Evolutionary conservation across 495 filamentous ascomycete genomes (phyloP), one percentile per base, ranked within the genome.

Genomic region (Neurospora sp.): DNA sequence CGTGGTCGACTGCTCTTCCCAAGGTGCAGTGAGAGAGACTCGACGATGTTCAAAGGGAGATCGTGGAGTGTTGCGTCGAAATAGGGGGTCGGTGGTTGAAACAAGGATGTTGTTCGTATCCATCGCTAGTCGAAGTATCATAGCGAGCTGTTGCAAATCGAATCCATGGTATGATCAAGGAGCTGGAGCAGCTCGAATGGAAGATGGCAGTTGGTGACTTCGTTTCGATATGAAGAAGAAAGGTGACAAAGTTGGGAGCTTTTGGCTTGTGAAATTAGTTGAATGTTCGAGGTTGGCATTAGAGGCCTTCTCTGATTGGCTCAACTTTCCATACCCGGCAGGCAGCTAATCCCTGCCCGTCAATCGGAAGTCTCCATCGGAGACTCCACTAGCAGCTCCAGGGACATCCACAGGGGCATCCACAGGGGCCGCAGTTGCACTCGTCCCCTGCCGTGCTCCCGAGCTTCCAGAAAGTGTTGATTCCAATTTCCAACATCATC

Each of bases 1-100:
- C 86, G 12, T 87, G 85, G 86, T 77, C 80, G 5, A 82, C 82
- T 1, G 79, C 83, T 1, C 74, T 83, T 4, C 85, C 84, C 9
- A 78, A 80, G 73, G 70, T 73, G 40, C 27, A 35, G 14, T 18
- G 27, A 62, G 12, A 1, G 18, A 31, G 10, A 18, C 12, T 31
- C 12, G 12, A 11, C 0, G 23, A 14, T 60, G 5, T 14, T 31
- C 4, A 16, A 49, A 31, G 11, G 49, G 20, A 62, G 2, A 2
- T 31, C 23, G 5, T 62, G 23, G 44, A 11, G 12, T 62, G 12
- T 62, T 6, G 23, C 11, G 23, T 62, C 23, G 12, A 5, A 27
- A 6, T 1, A 31, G 9, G 5, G 11, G 23, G 54, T 62, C 12
- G 54, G 14, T 16, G 9, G 10, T 31, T 2, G 9, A 35, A 23